Base-by-base conservation (phyloP, 2,329 filamentous ascomycete species). In the Diaporthe capsici region DNA sequence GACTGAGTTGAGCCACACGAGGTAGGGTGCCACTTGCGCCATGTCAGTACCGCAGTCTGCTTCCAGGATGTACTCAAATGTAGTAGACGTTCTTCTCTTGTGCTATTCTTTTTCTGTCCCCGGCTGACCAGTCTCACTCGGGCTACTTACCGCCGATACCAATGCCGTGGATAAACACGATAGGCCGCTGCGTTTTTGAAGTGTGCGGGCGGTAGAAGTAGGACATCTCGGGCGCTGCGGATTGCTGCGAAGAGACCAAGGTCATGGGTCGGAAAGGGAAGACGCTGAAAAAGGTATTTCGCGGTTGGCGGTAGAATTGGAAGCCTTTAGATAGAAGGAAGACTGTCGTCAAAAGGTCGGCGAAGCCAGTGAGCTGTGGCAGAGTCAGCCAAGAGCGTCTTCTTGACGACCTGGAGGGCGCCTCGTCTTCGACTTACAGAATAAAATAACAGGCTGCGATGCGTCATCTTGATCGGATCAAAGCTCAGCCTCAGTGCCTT, bases 141-240 rank as follows among this genome's bases (percentile, higher is more conserved):
- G 34, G 49, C n/a, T 5, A 70, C 65, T 70, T 55, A 70, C 65
- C 13, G 28, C 93, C 93, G 75, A 94, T 87, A 57, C 93, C 92
- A 67, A 94, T 93, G 22, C 93, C 93, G 78, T 94, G 93, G 65
- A 94, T 86, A 82, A 94, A 94, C 5, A 95, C 82, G 10, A 94
- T 83, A 0, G 93, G 93, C 0, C 89, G 83, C 28, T 87, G 85
- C 3, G 84, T 87, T 71, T 87, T 87, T 1, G 90, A 90, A 0
- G 85, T 90, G 80, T 94, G 92, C 7, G 90, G 90, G 2, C 89
- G 88, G 79, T 92, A 86, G 91, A 92, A 94, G 84, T 95, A 94
- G 76, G 88, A 88, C 8, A 94, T 78, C 13, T 84, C 82, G 4
- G 37, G 28, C 39, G 49, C 61, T 22, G 51, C 61, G 22, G 47